Percentiles rank a stretch among this genome's conserved stretches.
Conservation (phyloP, 768 basidiomycete species). For the Stropharia rugosoannulata region DNA sequence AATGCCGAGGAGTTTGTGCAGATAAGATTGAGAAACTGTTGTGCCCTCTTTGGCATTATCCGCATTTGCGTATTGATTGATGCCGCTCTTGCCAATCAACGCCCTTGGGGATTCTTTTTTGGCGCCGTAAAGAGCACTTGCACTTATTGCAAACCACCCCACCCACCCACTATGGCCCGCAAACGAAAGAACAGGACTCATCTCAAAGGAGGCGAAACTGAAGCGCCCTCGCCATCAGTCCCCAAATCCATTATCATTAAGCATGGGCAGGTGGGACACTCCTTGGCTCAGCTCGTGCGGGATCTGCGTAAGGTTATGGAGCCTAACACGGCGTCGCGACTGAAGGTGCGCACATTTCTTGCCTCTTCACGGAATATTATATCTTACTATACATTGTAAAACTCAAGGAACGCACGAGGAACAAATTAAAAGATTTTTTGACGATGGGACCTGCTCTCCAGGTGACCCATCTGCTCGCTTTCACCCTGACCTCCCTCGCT, state of each 20-base stretch:
- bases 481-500: constrained; percentile 83
- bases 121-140: neutral
- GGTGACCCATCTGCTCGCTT: constrained; percentile 91
- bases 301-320: constrained; percentile 97
- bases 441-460: constrained; percentile 88
- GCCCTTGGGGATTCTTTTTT: constrained; percentile 7
- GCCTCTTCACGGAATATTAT: neutral
- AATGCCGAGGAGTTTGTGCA: neutral
- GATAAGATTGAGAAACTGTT: neutral
- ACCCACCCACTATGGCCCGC: constrained; percentile 53
- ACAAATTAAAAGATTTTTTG: constrained; percentile 92
- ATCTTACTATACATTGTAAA: constrained; percentile 9
- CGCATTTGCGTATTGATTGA: constrained; percentile 1
- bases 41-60: neutral
- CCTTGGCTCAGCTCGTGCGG: constrained; percentile 84
- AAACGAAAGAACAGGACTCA: constrained; percentile 82
- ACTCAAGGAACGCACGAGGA: constrained; percentile 81
- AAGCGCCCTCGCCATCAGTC: constrained; percentile 28
- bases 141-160: neutral
- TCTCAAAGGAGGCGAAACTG: constrained; percentile 54
- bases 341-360: constrained; percentile 57
- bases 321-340: constrained; percentile 91
- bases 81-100: constrained; percentile 9
- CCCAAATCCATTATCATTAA: constrained; percentile 98
- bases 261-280: constrained; percentile 89